Percentiles rank a stretch among this genome's conserved stretches.
Evolutionary conservation across 2,329 filamentous ascomycete genomes (phyloP).

Genomic region (Fusarium anthophilum): DNA sequence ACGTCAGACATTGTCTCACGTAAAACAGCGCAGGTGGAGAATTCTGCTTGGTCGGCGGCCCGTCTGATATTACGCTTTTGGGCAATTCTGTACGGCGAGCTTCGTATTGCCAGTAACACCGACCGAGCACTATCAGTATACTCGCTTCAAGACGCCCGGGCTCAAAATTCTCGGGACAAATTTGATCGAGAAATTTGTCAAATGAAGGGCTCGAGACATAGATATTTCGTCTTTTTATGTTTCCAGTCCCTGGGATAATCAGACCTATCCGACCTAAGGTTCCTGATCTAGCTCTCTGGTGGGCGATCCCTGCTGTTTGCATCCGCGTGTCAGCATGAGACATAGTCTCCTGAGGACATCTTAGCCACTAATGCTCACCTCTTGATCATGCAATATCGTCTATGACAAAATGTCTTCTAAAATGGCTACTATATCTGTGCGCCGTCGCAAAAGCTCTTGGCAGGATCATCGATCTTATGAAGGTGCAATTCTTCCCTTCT

Average conservation of each 20-base stretch:
- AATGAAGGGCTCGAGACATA: not conserved
- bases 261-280: too few relatives aligned
- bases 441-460: not conserved
- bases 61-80: not conserved
- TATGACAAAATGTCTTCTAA: not conserved
- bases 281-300: not conserved
- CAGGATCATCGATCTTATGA: not conserved
- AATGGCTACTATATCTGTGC: not conserved
- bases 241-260: not conserved
- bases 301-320: not conserved
- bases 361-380: not conserved
- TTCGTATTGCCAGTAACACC: too few relatives aligned
- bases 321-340: not conserved
- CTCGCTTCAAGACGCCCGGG: not conserved
- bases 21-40: not conserved
- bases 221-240: rapidly evolving
- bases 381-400: rapidly evolving
- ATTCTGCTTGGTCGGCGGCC: not conserved
- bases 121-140: not conserved
- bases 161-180: rapidly evolving
- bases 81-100: not conserved
- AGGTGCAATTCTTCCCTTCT: not conserved
- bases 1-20: not conserved
- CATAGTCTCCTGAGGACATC: not conserved
- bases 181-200: too few relatives aligned